Base-by-base conservation (phyloP, 306 rosid species). In the Senna siamea region DNA sequence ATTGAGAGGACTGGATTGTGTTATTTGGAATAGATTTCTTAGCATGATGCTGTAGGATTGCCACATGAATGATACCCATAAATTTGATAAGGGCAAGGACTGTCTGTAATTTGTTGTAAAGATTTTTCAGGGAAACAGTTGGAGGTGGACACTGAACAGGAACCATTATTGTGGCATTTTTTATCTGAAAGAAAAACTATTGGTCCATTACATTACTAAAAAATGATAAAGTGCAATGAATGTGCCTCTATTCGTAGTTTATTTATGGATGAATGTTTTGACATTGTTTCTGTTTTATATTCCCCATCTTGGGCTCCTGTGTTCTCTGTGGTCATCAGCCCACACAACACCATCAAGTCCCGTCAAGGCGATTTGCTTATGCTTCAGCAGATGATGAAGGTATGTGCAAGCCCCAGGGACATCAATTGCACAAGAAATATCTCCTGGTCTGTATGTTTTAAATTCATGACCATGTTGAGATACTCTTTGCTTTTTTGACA, bases 291-390 rank as follows among this genome's bases (percentile, higher is more conserved):
- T 58, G 48, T 41, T 78, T 46, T 57, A 57, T 46, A 57, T 46
- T 46, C 44, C 56, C 63, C 61, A 17, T 82, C 23, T 37, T 68
- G 76, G 85, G 34, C n/a, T 73, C 58, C 55, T 60, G 23, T 62
- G 69, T 20, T 37, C 48, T 18, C 51, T 60, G 13, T 69, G 78
- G 51, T 70, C 56, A 81, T 87, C 96, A 93, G 98, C 98, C 98
- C 52, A 87, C 96, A 26, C 97, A 95, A 26, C 97, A 91, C 26
- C 98, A 93, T 83, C 98, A 93, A 65, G 80, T 80, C 17, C 97
- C 91, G 23, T 82, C 93, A 53, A 88, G 93, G 83, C 98, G 92
- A 60, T 89, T 97, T 41, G 82, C 98, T 46, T 93, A 91, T 84
- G 88, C 98, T 76, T 90, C 88, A 18, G 68, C 88, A 48, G 97